phyloP scores from a whole-genome alignment of 352 stramenopile genomes.

The Phytophthora europaea region DNA sequence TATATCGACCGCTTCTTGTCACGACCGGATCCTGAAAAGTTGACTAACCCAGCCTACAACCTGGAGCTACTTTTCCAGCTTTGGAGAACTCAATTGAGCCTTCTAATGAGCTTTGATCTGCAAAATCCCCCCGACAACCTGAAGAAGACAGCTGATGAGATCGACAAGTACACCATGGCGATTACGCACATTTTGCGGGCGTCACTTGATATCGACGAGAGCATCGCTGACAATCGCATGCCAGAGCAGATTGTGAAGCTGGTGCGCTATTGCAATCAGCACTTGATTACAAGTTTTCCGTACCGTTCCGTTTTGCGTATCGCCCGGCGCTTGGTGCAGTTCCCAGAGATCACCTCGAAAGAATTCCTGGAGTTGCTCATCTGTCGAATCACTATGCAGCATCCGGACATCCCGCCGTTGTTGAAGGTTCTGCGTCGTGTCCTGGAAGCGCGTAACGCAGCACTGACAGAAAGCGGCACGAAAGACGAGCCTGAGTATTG shows the following conservation, averaged over 20 bases:
- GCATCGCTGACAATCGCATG: constrained; percentile 72
- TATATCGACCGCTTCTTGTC: constrained; percentile 83
- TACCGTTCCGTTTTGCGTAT: constrained; percentile 76
- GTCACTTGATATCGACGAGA: constrained; percentile 75
- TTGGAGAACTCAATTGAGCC: constrained; percentile 70
- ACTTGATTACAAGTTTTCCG: constrained; percentile 75
- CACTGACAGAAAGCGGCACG: constrained; percentile 36
- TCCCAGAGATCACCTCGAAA: constrained; percentile 68
- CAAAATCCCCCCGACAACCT: constrained; percentile 68
- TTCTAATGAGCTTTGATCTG: constrained; percentile 69
- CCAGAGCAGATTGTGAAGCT: constrained; percentile 82
- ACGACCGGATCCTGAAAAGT: constrained; percentile 70
- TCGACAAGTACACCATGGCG: constrained; percentile 79
- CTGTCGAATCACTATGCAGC: constrained; percentile 75
- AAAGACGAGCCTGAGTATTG: constrained; percentile 53
- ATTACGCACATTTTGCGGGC: constrained; percentile 78
- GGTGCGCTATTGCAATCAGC: constrained; percentile 77
- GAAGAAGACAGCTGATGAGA: constrained; percentile 54
- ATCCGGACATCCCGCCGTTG: constrained; percentile 73
- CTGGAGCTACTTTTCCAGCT: constrained; percentile 80
- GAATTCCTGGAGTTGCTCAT: constrained; percentile 82
- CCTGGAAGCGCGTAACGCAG: constrained; percentile 63
- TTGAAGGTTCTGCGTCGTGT: constrained; percentile 82
- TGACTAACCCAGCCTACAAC: constrained; percentile 85
- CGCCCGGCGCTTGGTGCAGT: constrained; percentile 72